Conservation (phyloP, 768 basidiomycete genomes). For the Neoboletus magnificus region DNA sequence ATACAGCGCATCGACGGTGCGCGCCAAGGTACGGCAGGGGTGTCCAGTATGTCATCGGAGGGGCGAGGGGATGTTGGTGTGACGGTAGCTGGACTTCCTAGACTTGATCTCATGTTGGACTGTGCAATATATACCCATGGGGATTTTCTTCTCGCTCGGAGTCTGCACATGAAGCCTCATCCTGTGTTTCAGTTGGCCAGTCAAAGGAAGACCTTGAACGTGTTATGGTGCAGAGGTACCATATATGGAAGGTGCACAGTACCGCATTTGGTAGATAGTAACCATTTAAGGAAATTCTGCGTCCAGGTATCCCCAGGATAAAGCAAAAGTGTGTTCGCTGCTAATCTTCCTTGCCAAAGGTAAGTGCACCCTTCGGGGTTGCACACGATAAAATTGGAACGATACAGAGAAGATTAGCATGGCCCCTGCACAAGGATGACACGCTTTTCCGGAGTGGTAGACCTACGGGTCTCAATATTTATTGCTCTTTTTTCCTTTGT, state of each 20-base stretch:
- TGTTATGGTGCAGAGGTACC: background rate
- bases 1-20: constrained; percentile 66
- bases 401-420: constrained; percentile 99
- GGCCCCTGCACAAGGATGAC: constrained; percentile 99
- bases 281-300: constrained; percentile 2
- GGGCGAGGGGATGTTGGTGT: constrained; percentile 41
- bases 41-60: constrained; percentile 76
- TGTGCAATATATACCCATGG: constrained; percentile 14
- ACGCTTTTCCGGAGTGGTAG: constrained; percentile 95
- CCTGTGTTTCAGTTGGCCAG: background rate
- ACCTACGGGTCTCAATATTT: constrained; percentile 44
- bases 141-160: background rate
- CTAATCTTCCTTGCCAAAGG: rapidly evolving
- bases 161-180: background rate
- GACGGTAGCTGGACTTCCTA: background rate
- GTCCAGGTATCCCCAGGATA: constrained; percentile 14
- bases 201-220: background rate
- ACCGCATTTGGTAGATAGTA: background rate
- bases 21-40: constrained; percentile 57
- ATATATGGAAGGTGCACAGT: background rate
- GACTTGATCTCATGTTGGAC: constrained; percentile 11
- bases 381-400: constrained; percentile 99
- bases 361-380: constrained; percentile 80
- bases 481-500: constrained; percentile 21
- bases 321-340: constrained; percentile 15